A percentile compares a stretch with the other conserved stretches of the same genome.
phyloP scores from a whole-genome alignment of 2,329 filamentous ascomycete species.

The Aspergillus oerlinghausenensis region DNA sequence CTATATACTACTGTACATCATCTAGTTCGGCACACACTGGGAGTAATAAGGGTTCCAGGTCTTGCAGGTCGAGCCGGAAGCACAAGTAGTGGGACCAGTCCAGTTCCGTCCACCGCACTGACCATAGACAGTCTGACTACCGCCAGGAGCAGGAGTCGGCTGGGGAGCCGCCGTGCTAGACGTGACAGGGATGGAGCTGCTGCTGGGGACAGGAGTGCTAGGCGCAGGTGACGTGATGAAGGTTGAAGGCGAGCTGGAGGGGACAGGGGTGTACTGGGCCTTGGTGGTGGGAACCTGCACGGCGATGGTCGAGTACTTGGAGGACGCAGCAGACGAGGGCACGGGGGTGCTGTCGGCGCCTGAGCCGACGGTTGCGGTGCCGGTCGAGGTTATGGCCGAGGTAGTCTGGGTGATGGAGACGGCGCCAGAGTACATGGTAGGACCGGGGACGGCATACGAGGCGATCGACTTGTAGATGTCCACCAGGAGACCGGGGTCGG shows the following conservation, averaged over 20 bases:
- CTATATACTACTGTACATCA: no score
- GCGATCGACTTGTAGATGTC: conserved; percentile 46
- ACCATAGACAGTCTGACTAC: neutral
- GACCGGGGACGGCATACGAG: conserved; percentile 14
- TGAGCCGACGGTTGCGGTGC: neutral
- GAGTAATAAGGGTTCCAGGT: neutral
- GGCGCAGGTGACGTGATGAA: no score
- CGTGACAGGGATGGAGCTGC: neutral
- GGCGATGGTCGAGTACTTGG: neutral
- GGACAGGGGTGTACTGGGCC: no score
- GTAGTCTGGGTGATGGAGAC: conserved; percentile 11
- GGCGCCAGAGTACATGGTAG: conserved; percentile 11
- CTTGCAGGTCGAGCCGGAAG: neutral
- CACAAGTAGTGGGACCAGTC: neutral
- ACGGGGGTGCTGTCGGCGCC: neutral
- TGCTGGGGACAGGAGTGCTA: neutral
- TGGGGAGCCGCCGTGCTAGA: neutral
- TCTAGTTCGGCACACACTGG: neutral
- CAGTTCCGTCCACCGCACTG: neutral
- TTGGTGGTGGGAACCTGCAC: no score
- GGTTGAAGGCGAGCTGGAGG: no score
- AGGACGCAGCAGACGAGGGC: neutral
- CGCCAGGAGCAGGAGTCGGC: neutral
- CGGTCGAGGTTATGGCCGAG: conserved; percentile 10
- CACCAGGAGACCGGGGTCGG: conserved; percentile 54